Conservation (phyloP, 163 green algal genomes). For the Prototheca wickerhamii region DNA sequence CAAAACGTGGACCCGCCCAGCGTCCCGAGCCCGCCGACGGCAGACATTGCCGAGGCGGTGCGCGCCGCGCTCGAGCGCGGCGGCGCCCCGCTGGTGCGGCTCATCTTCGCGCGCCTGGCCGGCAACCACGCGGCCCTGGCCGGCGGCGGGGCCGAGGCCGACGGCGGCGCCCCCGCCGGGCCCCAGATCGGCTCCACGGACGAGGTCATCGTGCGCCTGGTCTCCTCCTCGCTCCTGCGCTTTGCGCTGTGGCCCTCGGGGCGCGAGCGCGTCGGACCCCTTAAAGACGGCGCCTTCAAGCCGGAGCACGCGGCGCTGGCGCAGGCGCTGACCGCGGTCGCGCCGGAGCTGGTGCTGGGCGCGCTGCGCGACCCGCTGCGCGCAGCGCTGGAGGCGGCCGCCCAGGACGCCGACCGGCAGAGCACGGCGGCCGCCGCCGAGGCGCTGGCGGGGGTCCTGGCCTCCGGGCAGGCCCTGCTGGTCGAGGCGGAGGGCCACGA, state of each 20-base stretch:
- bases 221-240: neutral
- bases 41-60: too few species aligned
- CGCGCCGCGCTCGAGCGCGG: too few species aligned
- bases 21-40: too few species aligned
- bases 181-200: neutral
- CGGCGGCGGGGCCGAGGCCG: neutral
- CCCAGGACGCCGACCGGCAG: slow-evolving; percentile 28
- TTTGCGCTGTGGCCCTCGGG: slow-evolving; percentile 7
- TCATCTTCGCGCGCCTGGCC: neutral
- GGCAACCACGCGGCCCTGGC: neutral
- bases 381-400: too few species aligned
- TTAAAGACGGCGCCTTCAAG: slow-evolving; percentile 35
- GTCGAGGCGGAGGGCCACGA: neutral
- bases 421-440: slow-evolving; percentile 47
- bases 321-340: slow-evolving; percentile 15
- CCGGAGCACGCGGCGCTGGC: slow-evolving; percentile 36
- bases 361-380: slow-evolving; percentile 29
- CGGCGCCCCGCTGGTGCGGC: neutral
- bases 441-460: slow-evolving; percentile 52
- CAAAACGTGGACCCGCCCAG: too few species aligned
- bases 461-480: slow-evolving; percentile 15
- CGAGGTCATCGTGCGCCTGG: neutral
- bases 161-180: neutral
- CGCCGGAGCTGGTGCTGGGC: slow-evolving; percentile 25
- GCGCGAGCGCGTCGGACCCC: slow-evolving; percentile 2